phyloP scores from a whole-genome alignment of 306 rosid genomes.

The Argentina anserina region DNA sequence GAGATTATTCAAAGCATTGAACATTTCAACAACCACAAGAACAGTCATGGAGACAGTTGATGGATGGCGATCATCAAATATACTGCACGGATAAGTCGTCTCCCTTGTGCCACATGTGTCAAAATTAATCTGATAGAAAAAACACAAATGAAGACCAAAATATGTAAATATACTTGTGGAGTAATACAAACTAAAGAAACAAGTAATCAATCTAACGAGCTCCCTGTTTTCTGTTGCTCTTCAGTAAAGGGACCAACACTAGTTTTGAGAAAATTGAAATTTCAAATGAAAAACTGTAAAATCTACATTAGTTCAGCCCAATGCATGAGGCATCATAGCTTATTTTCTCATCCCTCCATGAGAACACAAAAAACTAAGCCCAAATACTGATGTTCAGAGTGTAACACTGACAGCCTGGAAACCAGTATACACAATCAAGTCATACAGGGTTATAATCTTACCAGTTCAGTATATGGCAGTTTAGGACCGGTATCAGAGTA shows the following conservation, averaged over 20 bases:
- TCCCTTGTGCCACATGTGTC: constrained; percentile 82
- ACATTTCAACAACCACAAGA: constrained; percentile 98
- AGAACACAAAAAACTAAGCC: background rate
- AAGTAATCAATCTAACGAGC: background rate
- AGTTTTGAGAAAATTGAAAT: background rate
- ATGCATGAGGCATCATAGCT: background rate
- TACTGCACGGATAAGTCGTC: constrained; percentile 86
- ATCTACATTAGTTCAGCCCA: background rate
- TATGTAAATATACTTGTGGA: background rate
- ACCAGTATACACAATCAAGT: background rate
- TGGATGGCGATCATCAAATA: constrained; percentile 93
- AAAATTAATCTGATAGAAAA: constrained; percentile 67
- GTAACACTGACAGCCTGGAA: background rate
- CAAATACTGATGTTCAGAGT: background rate
- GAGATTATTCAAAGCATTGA: constrained; percentile 96
- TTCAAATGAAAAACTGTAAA: constrained; percentile 5
- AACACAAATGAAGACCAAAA: background rate
- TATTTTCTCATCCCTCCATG: background rate
- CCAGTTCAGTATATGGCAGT: constrained; percentile 79
- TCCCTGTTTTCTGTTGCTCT: background rate
- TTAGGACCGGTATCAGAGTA: constrained; percentile 86
- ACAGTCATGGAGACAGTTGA: constrained; percentile 98
- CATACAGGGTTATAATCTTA: constrained; percentile 33
- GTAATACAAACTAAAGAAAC: constrained; percentile 1
- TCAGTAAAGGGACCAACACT: background rate